Percentiles rank a stretch among this genome's conserved stretches.
phyloP scores from a whole-genome alignment of 306 rosid species.

The Cajanus cajan region DNA sequence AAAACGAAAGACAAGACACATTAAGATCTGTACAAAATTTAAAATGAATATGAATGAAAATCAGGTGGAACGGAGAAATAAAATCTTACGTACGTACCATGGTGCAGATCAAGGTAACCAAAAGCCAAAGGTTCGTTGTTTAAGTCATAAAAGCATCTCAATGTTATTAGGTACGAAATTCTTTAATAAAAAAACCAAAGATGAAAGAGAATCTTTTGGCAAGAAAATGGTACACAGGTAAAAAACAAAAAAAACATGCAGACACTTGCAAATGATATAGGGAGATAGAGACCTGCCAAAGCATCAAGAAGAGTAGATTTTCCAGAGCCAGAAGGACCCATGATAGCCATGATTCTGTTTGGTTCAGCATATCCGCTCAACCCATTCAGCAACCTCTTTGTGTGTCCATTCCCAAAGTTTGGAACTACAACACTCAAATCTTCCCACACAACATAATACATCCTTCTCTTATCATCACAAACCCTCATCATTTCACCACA shows the following conservation, averaged over 20 bases:
- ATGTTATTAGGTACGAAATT: neutral
- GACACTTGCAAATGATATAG: neutral
- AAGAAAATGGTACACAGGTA: neutral
- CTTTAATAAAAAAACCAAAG: neutral
- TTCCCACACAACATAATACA: constrained; percentile 82
- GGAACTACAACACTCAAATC: constrained; percentile 72
- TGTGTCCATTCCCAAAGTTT: constrained; percentile 63
- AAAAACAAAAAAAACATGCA: neutral
- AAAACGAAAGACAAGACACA: neutral
- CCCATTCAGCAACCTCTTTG: constrained; percentile 67
- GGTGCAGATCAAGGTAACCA: neutral
- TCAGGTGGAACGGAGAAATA: neutral
- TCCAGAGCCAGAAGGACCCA: constrained; percentile 99
- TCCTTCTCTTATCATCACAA: constrained; percentile 31
- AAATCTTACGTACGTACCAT: neutral
- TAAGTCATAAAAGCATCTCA: neutral
- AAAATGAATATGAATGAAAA: neutral
- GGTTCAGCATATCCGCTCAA: constrained; percentile 85
- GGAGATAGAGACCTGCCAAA: constrained; percentile 57
- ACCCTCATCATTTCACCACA: neutral
- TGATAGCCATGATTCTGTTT: constrained; percentile 79
- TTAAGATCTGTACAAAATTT: neutral
- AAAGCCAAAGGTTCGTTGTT: neutral
- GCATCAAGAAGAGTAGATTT: constrained; percentile 95
- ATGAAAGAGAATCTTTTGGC: neutral